Percentiles rank a stretch among this genome's conserved stretches.
These are phyloP conservation scores for Penicillium sp. DNA, from an alignment of 2,329 filamentous ascomycete genomes.

Conservation along the genomic window DNA sequence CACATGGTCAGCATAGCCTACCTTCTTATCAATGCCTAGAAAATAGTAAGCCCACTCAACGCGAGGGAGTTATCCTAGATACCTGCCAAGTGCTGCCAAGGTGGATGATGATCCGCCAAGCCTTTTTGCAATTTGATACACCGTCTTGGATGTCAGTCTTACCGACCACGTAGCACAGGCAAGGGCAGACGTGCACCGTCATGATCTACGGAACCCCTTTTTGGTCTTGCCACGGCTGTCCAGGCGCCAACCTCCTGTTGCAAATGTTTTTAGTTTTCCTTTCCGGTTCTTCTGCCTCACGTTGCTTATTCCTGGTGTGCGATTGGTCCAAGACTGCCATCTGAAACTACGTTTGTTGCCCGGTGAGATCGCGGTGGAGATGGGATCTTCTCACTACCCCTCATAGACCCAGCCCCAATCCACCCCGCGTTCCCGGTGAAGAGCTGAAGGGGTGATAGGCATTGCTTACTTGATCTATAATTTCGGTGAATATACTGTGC, in stretches of 20 bases:
- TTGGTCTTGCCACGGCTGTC: slow-evolving; percentile 5
- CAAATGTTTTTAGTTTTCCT: slow-evolving; percentile 8
- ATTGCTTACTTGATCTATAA: slow-evolving; percentile 2
- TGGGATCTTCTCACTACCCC: slow-evolving; percentile 1
- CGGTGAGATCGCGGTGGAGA: slow-evolving; percentile 17
- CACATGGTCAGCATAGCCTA: slow-evolving; percentile 4
- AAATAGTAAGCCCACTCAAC: slow-evolving; percentile 11
- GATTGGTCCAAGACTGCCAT: slow-evolving; percentile 8
- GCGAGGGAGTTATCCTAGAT: slow-evolving; percentile 19
- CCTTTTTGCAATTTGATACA: slow-evolving; percentile 21
- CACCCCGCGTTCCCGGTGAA: slow-evolving; percentile 22
- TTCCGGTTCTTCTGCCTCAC: slow-evolving; percentile 4
- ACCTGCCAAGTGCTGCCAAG: slow-evolving; percentile 24
- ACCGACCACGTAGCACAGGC: slow-evolving; percentile 15
- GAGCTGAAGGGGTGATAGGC: slow-evolving; percentile 9
- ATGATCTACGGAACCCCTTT: slow-evolving; percentile 6
- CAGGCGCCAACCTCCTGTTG: neutral
- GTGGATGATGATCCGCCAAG: slow-evolving; percentile 24
- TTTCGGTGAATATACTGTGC: slow-evolving; percentile 2
- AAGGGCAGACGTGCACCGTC: slow-evolving; percentile 5
- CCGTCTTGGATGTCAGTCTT: slow-evolving; percentile 21
- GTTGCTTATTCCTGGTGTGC: slow-evolving; percentile 4
- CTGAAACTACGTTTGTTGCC: slow-evolving; percentile 6
- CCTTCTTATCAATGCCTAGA: slow-evolving; percentile 11
- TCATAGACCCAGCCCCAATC: slow-evolving; percentile 4